These are phyloP conservation scores for Tylopilus rubrobrunneus DNA, from an alignment of 768 basidiomycete species.

Conservation along the genomic window DNA sequence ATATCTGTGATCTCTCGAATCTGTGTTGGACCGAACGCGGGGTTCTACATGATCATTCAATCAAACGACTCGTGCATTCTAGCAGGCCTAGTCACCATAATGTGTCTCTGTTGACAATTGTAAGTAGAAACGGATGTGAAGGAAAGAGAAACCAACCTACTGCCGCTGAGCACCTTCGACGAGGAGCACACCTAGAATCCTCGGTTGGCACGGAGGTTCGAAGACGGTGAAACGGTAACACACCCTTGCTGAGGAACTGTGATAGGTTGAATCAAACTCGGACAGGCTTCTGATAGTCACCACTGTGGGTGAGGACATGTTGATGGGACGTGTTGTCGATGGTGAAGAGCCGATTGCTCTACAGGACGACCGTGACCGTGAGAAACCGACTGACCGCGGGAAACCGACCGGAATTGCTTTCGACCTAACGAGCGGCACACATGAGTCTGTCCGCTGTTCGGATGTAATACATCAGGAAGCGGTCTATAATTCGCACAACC, in stretches of 20 bases:
- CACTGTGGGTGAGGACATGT: constrained; percentile 54
- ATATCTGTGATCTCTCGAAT: constrained; percentile 56
- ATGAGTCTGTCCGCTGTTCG: constrained; percentile 67
- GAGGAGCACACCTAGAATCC: constrained; percentile 41
- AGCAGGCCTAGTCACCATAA: constrained; percentile 33
- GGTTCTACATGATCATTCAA: constrained; percentile 41
- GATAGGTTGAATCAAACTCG: background rate
- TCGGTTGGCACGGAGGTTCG: background rate
- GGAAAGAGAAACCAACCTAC: constrained; percentile 27
- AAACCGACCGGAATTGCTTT: too few species aligned
- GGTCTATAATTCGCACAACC: constrained; percentile 60
- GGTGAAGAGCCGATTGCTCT: constrained; percentile 47
- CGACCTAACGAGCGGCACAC: constrained; percentile 72
- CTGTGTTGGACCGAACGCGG: constrained; percentile 59
- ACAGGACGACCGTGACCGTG: background rate
- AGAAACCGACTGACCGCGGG: too few species aligned
- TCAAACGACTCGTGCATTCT: background rate
- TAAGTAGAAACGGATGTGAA: background rate
- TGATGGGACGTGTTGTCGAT: constrained; percentile 58
- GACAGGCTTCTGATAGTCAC: constrained; percentile 47
- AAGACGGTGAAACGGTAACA: background rate
- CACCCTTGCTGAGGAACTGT: constrained; percentile 2
- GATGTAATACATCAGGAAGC: constrained; percentile 68
- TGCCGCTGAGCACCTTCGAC: constrained; percentile 39
- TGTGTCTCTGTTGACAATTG: constrained; percentile 8